Evolutionary conservation across 371 early-diverging fungal genomes (phyloP), one percentile per base, ranked within the genome.

Genomic region (Actinomucor elegans): DNA sequence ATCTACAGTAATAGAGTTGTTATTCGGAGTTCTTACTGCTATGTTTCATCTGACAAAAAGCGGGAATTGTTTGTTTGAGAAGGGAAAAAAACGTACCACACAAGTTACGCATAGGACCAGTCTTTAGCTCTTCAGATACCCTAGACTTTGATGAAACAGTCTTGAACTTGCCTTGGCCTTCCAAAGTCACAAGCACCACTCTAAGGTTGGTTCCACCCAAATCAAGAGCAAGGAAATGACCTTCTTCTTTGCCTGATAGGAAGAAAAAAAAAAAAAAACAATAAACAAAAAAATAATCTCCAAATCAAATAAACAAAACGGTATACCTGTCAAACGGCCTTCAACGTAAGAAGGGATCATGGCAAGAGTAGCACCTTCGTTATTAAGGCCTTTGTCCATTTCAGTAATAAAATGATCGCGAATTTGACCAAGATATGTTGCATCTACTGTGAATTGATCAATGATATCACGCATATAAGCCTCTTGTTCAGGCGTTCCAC

Each of bases 161-260:
- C 20, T 64, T 71, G 52, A 82, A 74, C 36, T 84, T 69, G 35
- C 91, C 86, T 57, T 77, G 64, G n/a, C 94, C 94, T 52, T 83
- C 67, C n/a, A 97, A 80, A 17, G 79, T 80, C 14, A 97, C 91
- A 55, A 88, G 78, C 42, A 93, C 93, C 1, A 97, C 93, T 11
- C 98, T 86, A 52, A 97, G 81, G 67, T 97, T 93, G 52, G 96
- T 92, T 29, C 97, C 98, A 48, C 97, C 98, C 35, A 98, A 77
- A 64, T 98, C 98, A 51, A 98, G 78, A 12, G 96, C 95, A 37
- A 98, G 78, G 66, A 81, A 94, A 26, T 85, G 71, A 31, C 96
- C 97, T 24, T 75, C 78, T 71, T 96, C 97, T 60, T 83, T 52
- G 14, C 52, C 54, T 65, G 28, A n/a, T n/a, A n/a, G n/a, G n/a